Conservation (phyloP, 2,329 filamentous ascomycete genomes). For the Aspergillus neotritici region DNA sequence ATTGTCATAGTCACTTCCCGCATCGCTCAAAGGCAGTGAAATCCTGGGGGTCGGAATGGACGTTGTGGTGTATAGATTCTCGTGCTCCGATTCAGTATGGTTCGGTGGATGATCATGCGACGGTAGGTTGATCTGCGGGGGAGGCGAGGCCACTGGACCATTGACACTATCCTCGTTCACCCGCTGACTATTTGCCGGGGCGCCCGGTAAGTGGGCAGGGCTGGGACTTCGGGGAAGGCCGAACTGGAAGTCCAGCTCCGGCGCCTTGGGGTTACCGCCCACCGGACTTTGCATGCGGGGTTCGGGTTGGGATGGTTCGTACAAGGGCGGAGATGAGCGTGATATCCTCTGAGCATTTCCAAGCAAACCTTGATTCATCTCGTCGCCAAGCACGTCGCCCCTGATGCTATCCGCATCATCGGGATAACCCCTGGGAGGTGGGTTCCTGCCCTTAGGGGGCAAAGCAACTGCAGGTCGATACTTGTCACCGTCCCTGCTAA, state of each 20-base stretch:
- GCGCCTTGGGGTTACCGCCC: slow-evolving; percentile 10
- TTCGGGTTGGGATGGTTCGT: slow-evolving; percentile 17
- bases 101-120: slow-evolving; percentile 14
- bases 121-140: slow-evolving; percentile 17
- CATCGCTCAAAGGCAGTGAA: slow-evolving; percentile 43
- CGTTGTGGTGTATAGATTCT: slow-evolving; percentile 13
- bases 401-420: slow-evolving; percentile 51
- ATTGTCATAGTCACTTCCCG: slow-evolving; percentile 52
- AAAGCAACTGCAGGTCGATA: slow-evolving; percentile 63
- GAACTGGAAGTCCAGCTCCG: slow-evolving; percentile 17
- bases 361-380: slow-evolving; percentile 49
- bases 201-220: slow-evolving; percentile 14
- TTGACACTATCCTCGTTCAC: slow-evolving; percentile 1
- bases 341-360: slow-evolving; percentile 56
- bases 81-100: slow-evolving; percentile 13
- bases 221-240: slow-evolving; percentile 17
- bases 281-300: slow-evolving; percentile 3
- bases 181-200: slow-evolving; percentile 9
- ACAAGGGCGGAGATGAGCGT: slow-evolving; percentile 43
- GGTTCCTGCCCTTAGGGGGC: slow-evolving; percentile 43
- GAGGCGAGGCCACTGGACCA: background rate
- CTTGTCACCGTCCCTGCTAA: slow-evolving; percentile 72
- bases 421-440: slow-evolving; percentile 31
- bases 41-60: slow-evolving; percentile 28
- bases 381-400: slow-evolving; percentile 38